Conservation (phyloP, 2,329 filamentous ascomycete species). For the Colletotrichum phormii region DNA sequence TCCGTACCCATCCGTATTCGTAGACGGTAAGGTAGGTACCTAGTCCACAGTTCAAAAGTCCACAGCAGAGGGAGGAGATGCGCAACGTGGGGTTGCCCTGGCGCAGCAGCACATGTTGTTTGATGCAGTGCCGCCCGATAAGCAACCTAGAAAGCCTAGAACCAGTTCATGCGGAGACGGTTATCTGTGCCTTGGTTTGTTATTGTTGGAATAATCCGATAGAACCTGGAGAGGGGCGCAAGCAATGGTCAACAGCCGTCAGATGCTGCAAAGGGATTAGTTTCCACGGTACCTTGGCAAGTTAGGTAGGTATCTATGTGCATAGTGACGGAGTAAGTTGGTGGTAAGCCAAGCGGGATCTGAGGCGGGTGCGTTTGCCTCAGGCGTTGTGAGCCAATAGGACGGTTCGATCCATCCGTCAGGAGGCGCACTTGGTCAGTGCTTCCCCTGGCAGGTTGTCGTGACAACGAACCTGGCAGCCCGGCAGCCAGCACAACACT, state of each 20-base stretch:
- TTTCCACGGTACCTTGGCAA: not conserved
- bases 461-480: conserved; percentile 36
- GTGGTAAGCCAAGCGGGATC: not conserved
- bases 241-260: conserved; percentile 26
- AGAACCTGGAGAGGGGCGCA: not conserved
- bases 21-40: too few relatives aligned
- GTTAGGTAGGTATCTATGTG: too few relatives aligned
- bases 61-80: conserved; percentile 6
- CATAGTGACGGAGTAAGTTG: not conserved
- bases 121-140: conserved; percentile 7
- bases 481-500: conserved; percentile 31
- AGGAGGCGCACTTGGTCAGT: conserved; percentile 23
- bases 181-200: conserved; percentile 16
- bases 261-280: conserved; percentile 18
- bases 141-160: conserved; percentile 9
- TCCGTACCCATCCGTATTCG: not conserved
- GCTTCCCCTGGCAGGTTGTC: conserved; percentile 33
- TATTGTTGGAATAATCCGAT: not conserved
- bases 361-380: conserved; percentile 32
- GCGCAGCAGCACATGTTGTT: conserved; percentile 13
- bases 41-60: not conserved
- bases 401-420: conserved; percentile 12
- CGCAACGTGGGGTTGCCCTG: conserved; percentile 27
- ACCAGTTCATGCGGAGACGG: conserved; percentile 6
- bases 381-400: conserved; percentile 15